phyloP scores from a whole-genome alignment of 331 rosid species.

The Pyrus hybrid region DNA sequence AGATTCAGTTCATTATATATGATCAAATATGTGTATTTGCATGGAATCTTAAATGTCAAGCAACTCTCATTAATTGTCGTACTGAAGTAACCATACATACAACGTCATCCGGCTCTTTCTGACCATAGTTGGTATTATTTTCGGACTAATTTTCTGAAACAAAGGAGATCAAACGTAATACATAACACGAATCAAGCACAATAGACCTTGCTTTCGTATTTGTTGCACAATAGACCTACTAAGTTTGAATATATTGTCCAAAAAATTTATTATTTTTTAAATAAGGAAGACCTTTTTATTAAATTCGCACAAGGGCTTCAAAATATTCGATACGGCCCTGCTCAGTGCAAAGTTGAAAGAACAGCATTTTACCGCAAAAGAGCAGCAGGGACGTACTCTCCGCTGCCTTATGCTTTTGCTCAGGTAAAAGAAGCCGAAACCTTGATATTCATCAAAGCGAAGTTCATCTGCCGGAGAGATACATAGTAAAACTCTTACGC shows the following conservation, averaged over 20 bases:
- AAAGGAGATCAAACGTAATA: constrained; percentile 42
- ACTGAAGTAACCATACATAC: constrained; percentile 58
- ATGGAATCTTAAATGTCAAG: too few species aligned
- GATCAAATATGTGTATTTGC: too few species aligned
- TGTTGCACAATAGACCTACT: too few species aligned
- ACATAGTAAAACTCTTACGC: not conserved
- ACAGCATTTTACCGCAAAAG: constrained; percentile 57
- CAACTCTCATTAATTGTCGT: constrained; percentile 26
- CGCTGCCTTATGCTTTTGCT: constrained; percentile 52
- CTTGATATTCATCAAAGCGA: constrained; percentile 6
- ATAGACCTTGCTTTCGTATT: not conserved
- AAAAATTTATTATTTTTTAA: too few species aligned
- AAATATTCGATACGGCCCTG: too few species aligned
- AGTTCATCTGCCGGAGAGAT: not conserved
- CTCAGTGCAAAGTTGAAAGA: constrained; percentile 40
- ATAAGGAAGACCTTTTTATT: too few species aligned
- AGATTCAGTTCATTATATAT: too few species aligned
- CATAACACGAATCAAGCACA: not conserved
- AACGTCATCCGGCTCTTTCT: constrained; percentile 34
- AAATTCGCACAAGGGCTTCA: too few species aligned
- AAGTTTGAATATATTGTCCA: too few species aligned
- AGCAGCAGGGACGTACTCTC: constrained; percentile 60
- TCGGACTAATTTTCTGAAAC: constrained; percentile 55
- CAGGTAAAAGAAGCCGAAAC: constrained; percentile 35
- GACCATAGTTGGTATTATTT: constrained; percentile 34